These are phyloP conservation scores for Pestalotiopsis fici DNA, from an alignment of 2,329 filamentous ascomycete genomes.

Conservation along the genomic window DNA sequence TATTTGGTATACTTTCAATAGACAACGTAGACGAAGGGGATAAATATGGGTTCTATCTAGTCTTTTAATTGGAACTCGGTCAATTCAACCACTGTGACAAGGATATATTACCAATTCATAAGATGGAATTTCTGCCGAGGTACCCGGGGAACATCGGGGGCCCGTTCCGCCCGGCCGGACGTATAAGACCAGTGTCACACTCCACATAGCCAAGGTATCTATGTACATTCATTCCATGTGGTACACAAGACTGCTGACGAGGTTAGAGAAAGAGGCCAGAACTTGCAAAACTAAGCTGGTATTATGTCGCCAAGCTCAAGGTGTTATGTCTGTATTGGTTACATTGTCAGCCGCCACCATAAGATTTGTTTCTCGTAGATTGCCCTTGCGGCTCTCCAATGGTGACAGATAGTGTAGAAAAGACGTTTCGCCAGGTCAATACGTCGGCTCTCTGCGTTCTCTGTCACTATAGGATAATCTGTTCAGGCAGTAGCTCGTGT, in stretches of 20 bases:
- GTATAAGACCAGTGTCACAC: background rate
- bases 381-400: too few species aligned
- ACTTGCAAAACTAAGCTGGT: too few species aligned
- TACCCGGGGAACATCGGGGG: background rate
- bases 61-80: background rate
- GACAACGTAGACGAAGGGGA: background rate
- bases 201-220: background rate
- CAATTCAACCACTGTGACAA: background rate
- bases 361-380: too few species aligned
- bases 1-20: background rate
- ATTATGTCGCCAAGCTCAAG: too few species aligned
- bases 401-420: too few species aligned
- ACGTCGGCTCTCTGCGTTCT: too few species aligned
- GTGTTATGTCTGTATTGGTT: too few species aligned
- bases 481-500: too few species aligned
- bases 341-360: too few species aligned
- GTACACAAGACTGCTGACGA: background rate
- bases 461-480: too few species aligned
- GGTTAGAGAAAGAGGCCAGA: too few species aligned
- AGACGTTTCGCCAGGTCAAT: too few species aligned
- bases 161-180: background rate
- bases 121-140: background rate
- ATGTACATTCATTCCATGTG: background rate
- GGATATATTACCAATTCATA: background rate
- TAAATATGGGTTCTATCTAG: background rate